Evolutionary conservation across 116 monocot genomes (phyloP).

Genomic region (Trichopus zeylanicus): DNA sequence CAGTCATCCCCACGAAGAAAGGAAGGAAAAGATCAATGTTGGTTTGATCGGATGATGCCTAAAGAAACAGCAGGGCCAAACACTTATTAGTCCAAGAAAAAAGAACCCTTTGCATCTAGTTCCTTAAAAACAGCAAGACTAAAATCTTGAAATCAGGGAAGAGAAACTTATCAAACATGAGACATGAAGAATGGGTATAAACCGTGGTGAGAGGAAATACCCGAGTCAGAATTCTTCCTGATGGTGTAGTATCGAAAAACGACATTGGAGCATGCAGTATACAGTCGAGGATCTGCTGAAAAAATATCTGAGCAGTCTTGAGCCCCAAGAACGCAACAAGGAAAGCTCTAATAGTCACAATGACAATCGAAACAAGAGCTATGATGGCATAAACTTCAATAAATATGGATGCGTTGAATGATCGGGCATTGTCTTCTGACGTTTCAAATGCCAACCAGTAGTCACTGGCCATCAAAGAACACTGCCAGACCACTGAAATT

Average conservation of each 20-base stretch:
- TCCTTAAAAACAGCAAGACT: too few species aligned
- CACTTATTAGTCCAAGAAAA: background rate
- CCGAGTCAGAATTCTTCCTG: slow-evolving; percentile 93
- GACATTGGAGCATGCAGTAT: slow-evolving; percentile 98
- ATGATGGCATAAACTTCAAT: slow-evolving; percentile 61
- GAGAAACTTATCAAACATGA: too few species aligned
- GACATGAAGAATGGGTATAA: too few species aligned
- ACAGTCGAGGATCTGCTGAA: slow-evolving; percentile 69
- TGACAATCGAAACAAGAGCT: slow-evolving; percentile 38
- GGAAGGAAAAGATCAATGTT: slow-evolving; percentile 87
- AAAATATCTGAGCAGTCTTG: slow-evolving; percentile 75
- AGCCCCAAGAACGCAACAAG: slow-evolving; percentile 58
- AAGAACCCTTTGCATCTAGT: too few species aligned
- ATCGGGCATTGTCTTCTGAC: slow-evolving; percentile 29
- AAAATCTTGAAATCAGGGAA: too few species aligned
- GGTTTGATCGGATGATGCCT: slow-evolving; percentile 95
- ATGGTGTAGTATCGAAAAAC: slow-evolving; percentile 94
- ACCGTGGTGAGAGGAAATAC: too few species aligned
- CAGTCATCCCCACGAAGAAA: slow-evolving; percentile 50
- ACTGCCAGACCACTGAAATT: slow-evolving; percentile 51
- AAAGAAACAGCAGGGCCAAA: slow-evolving; percentile 11
- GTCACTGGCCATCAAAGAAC: slow-evolving; percentile 66
- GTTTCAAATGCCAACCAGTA: slow-evolving; percentile 95
- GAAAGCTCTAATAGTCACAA: slow-evolving; percentile 44
- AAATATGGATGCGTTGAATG: slow-evolving; percentile 48